Evolutionary conservation across 139 green algal genomes (phyloP).

Genomic region (Chlorella sp.): DNA sequence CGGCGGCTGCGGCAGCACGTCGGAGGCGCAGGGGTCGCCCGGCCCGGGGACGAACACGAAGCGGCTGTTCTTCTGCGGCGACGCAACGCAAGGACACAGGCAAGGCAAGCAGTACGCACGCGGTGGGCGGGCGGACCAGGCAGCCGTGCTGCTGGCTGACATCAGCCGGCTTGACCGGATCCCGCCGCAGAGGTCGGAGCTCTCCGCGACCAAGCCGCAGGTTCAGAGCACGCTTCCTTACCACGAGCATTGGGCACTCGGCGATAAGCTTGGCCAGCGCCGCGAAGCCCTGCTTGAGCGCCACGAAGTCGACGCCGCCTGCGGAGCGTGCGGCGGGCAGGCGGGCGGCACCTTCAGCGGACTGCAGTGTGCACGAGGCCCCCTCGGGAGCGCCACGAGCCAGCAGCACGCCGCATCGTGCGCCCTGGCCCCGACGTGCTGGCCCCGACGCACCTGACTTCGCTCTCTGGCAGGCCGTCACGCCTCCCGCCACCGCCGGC

Average conservation of each 20-base stretch:
- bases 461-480: too few relatives aligned
- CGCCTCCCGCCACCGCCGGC: too few relatives aligned
- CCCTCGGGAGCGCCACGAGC: too few relatives aligned
- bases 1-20: constrained; percentile 63
- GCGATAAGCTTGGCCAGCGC: constrained; percentile 61
- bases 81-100: background rate
- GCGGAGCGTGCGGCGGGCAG: constrained; percentile 12
- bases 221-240: constrained; percentile 13
- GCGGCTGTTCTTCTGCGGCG: constrained; percentile 39
- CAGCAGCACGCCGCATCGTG: too few relatives aligned
- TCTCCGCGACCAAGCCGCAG: background rate
- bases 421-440: too few relatives aligned
- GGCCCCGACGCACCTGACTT: too few relatives aligned
- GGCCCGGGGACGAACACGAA: constrained; percentile 85
- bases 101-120: background rate
- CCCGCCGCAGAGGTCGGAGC: background rate
- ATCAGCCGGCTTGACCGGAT: background rate
- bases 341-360: too few relatives aligned
- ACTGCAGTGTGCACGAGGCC: too few relatives aligned
- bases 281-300: constrained; percentile 56
- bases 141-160: background rate
- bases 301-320: constrained; percentile 25
- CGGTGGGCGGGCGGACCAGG: background rate
- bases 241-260: constrained; percentile 51
- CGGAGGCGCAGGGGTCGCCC: constrained; percentile 55